These are phyloP conservation scores for Wickerhamomyces silvicola DNA, from an alignment of 805 yeast species.

Conservation along the genomic window DNA sequence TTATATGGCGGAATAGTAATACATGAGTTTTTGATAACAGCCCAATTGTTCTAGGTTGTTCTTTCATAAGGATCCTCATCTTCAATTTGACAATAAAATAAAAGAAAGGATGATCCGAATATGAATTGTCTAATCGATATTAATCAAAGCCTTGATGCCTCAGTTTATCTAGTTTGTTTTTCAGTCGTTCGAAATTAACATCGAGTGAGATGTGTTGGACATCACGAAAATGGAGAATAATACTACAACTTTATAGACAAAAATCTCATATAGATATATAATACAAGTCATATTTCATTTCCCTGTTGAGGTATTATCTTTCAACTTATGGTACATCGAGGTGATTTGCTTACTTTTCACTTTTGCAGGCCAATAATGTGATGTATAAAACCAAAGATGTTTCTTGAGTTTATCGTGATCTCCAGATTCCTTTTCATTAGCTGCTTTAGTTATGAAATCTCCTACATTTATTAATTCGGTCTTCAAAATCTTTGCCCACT, in stretches of 20 bases:
- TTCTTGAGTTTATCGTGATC: slow-evolving; percentile 39
- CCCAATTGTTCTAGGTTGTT: slow-evolving; percentile 34
- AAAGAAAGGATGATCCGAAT: too few species aligned
- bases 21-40: slow-evolving; percentile 38
- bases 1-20: slow-evolving; percentile 38
- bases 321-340: slow-evolving; percentile 68
- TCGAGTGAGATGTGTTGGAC: too few species aligned
- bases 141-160: too few species aligned
- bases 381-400: slow-evolving; percentile 81
- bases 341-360: slow-evolving; percentile 69
- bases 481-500: slow-evolving; percentile 68
- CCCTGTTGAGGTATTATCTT: slow-evolving; percentile 11
- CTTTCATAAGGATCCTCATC: slow-evolving; percentile 33
- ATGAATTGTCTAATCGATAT: too few species aligned
- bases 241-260: too few species aligned
- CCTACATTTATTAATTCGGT: slow-evolving; percentile 69
- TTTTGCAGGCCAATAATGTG: slow-evolving; percentile 81
- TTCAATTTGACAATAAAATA: too few species aligned
- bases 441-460: slow-evolving; percentile 49
- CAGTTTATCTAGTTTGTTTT: too few species aligned
- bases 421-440: slow-evolving; percentile 19
- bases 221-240: too few species aligned
- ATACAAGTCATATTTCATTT: slow-evolving; percentile 2
- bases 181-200: too few species aligned
- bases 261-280: too few species aligned